phyloP scores from a whole-genome alignment of 2,329 filamentous ascomycete species.

The Alternaria hordeiaustralica region DNA sequence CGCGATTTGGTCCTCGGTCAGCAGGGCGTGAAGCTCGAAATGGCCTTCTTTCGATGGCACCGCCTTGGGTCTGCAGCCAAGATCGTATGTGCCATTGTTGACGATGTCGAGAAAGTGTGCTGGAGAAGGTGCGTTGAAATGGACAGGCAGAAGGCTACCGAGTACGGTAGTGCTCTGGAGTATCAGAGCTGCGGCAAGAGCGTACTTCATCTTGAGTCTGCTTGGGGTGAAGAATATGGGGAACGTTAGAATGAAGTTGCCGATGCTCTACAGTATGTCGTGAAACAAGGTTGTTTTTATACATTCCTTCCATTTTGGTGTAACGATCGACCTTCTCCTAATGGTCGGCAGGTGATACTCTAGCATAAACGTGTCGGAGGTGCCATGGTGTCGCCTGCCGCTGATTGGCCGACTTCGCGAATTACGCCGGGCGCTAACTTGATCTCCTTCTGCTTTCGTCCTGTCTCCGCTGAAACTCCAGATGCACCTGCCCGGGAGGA shows the following conservation, averaged over 20 bases:
- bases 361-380: constrained; percentile 1
- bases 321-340: constrained; percentile 15
- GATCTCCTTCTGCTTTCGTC: constrained; percentile 23
- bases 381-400: background rate
- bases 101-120: constrained; percentile 43
- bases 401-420: constrained; percentile 15
- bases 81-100: constrained; percentile 44
- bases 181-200: constrained; percentile 36
- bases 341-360: constrained; percentile 12
- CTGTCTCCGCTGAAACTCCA: constrained; percentile 14
- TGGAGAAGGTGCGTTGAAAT: constrained; percentile 39
- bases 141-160: constrained; percentile 37
- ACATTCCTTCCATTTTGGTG: constrained; percentile 1
- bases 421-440: constrained; percentile 20
- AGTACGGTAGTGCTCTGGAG: constrained; percentile 38
- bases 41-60: constrained; percentile 37
- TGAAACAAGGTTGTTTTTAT: constrained; percentile 9
- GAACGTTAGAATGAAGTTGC: background rate
- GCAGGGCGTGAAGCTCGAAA: constrained; percentile 41
- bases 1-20: constrained; percentile 43
- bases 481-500: constrained; percentile 20
- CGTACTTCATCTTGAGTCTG: constrained; percentile 39
- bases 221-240: background rate
- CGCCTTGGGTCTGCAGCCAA: constrained; percentile 43
- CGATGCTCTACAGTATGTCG: background rate